Evolutionary conservation across 2,329 filamentous ascomycete species (phyloP).

Genomic region (Alternaria rosae): DNA sequence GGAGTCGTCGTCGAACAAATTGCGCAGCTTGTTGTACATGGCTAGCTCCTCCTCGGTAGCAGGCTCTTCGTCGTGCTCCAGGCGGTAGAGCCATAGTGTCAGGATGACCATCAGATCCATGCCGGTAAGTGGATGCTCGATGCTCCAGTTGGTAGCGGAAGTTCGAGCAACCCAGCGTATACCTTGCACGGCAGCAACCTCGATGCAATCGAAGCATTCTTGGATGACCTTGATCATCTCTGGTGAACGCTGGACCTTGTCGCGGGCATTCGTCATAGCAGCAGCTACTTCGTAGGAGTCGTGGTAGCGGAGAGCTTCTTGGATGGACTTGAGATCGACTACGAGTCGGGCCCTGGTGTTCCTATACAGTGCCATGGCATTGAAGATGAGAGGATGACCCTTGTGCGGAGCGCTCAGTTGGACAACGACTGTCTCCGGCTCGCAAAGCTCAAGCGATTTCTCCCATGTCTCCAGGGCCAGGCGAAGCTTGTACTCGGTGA

Average conservation of each 20-base stretch:
- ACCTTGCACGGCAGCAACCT: slow-evolving; percentile 91
- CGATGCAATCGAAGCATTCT: slow-evolving; percentile 96
- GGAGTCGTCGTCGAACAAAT: slow-evolving; percentile 88
- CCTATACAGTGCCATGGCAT: slow-evolving; percentile 95
- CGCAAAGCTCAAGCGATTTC: slow-evolving; percentile 90
- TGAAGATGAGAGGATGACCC: slow-evolving; percentile 95
- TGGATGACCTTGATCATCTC: slow-evolving; percentile 99
- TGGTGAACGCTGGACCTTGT: slow-evolving; percentile 90
- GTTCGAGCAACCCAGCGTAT: slow-evolving; percentile 98
- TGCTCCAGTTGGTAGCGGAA: slow-evolving; percentile 97
- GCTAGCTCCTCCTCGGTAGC: slow-evolving; percentile 81
- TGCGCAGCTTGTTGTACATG: slow-evolving; percentile 93
- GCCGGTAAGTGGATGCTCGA: slow-evolving; percentile 95
- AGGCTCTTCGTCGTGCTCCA: slow-evolving; percentile 97
- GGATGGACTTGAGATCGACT: slow-evolving; percentile 93
- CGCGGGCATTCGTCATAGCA: slow-evolving; percentile 92
- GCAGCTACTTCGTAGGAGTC: slow-evolving; percentile 96
- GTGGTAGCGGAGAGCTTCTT: slow-evolving; percentile 96
- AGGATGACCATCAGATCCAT: slow-evolving; percentile 98
- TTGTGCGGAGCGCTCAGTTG: slow-evolving; percentile 94
- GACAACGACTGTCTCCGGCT: slow-evolving; percentile 86
- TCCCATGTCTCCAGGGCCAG: slow-evolving; percentile 99
- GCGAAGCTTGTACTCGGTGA: slow-evolving; percentile 96
- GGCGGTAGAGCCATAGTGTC: slow-evolving; percentile 96
- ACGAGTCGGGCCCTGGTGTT: slow-evolving; percentile 92